phyloP scores from a whole-genome alignment of 2,329 filamentous ascomycete genomes.

The Dothistroma pini region DNA sequence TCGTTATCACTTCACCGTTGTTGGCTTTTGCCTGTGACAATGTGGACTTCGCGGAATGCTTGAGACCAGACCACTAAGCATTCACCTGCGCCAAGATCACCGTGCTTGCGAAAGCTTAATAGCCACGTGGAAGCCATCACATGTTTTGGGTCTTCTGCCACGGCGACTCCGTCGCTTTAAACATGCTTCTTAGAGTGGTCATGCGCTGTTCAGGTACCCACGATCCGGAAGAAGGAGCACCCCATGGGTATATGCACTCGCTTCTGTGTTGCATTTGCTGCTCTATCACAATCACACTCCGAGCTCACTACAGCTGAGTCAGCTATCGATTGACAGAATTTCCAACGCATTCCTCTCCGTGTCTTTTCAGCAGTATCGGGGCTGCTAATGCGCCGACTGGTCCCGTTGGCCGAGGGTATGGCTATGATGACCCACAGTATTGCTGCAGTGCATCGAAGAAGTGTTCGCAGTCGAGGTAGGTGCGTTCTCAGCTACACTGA shows the following conservation, averaged over 20 bases:
- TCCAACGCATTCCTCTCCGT: neutral
- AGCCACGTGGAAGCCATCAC: neutral
- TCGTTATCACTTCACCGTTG: too few relatives aligned
- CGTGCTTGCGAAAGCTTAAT: neutral
- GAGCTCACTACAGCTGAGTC: too few relatives aligned
- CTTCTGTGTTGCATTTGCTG: neutral
- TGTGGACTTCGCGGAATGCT: too few relatives aligned
- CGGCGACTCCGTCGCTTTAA: neutral
- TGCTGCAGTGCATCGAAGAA: neutral
- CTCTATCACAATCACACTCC: too few relatives aligned
- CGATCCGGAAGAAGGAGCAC: neutral
- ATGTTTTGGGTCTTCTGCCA: neutral
- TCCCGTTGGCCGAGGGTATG: neutral
- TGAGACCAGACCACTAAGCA: neutral
- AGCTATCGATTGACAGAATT: neutral
- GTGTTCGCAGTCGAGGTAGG: neutral
- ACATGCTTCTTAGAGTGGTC: neutral
- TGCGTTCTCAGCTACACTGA: neutral
- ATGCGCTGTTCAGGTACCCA: neutral
- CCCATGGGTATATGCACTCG: neutral
- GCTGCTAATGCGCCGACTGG: neutral
- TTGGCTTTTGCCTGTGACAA: too few relatives aligned
- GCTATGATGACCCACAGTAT: neutral
- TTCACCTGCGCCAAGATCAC: neutral
- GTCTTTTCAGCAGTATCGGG: neutral